Evolutionary conservation across 2,329 filamentous ascomycete species (phyloP), one percentile per base, ranked within the genome.

Genomic region (Pestalotiopsis sp.): DNA sequence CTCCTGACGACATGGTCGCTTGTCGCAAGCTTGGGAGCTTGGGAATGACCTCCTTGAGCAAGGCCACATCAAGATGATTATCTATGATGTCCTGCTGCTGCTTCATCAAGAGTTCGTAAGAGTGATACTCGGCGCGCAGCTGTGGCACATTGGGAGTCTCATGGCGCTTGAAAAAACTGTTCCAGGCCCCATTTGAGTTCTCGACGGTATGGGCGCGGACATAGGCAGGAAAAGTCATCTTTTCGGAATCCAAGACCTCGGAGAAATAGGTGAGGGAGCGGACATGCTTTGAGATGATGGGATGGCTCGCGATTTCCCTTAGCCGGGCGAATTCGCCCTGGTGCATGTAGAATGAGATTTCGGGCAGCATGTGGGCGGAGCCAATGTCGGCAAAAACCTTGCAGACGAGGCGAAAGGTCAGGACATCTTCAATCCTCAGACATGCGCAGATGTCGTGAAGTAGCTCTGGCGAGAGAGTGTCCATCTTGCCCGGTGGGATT

Each of bases 331-430:
- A 66, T 48, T 75, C 73, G 13, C 62, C 61, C 22, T 72, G 20
- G 66, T 77, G 56, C 66, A 77, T 55, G 57, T 71, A 68, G 71
- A 77, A 66, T 14, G 71, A 69, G 70, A 78, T 61, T 58, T 80
- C 48, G 72, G 80, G 56, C 73, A 87, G 64, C 85, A 89, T 68
- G 84, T 73, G 73, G 39, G 70, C 68, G 6, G 72, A 73, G n/a
- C 71, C 74, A 24, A 72, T 67, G 52, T 73, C 69, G 9, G 75
- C 73, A 57, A 75, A 74, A 7, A 68, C 40, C 52, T 67, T 74
- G 52, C 69, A 69, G 60, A 73, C 73, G 14, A 75, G 71, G 9
- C 75, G 73, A 30, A 75, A 74, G 52, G 24, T 66, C 71, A 56
- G 67, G 11, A 75, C 58, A 55, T 75, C 72, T 39, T 73, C 67